phyloP scores from a whole-genome alignment of 306 rosid genomes.

The Alnus glutinosa region DNA sequence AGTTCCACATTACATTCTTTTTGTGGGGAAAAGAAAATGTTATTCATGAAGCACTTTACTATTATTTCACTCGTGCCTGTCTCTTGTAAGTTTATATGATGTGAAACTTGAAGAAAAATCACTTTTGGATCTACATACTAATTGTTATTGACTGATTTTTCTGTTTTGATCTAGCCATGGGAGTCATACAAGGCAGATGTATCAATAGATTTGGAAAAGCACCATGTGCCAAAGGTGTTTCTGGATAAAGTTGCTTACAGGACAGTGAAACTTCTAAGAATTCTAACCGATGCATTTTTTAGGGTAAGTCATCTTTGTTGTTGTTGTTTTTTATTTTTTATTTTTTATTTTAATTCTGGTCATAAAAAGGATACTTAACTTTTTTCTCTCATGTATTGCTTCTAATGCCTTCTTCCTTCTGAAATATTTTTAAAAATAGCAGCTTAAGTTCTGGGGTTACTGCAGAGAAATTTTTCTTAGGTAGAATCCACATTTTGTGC shows the following conservation, averaged over 20 bases:
- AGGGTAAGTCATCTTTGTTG: slow-evolving; percentile 35
- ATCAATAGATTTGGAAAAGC: slow-evolving; percentile 70
- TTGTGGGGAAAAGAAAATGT: neutral
- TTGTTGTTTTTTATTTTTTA: neutral
- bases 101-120: neutral
- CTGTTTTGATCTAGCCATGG: slow-evolving; percentile 61
- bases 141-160: neutral
- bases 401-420: neutral
- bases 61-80: neutral
- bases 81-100: neutral
- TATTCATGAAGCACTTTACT: neutral
- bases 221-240: slow-evolving; percentile 66
- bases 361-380: neutral
- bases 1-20: neutral
- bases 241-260: slow-evolving; percentile 65
- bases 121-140: neutral
- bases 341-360: no score
- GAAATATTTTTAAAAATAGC: neutral
- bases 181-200: slow-evolving; percentile 59
- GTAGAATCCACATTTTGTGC: neutral
- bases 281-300: slow-evolving; percentile 68
- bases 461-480: no score
- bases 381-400: neutral
- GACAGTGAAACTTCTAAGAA: slow-evolving; percentile 65
- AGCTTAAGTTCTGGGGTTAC: neutral